Evolutionary conservation across 495 filamentous ascomycete species (phyloP), one percentile per base, ranked within the genome.

Genomic region (Lasiosphaeria hispida): DNA sequence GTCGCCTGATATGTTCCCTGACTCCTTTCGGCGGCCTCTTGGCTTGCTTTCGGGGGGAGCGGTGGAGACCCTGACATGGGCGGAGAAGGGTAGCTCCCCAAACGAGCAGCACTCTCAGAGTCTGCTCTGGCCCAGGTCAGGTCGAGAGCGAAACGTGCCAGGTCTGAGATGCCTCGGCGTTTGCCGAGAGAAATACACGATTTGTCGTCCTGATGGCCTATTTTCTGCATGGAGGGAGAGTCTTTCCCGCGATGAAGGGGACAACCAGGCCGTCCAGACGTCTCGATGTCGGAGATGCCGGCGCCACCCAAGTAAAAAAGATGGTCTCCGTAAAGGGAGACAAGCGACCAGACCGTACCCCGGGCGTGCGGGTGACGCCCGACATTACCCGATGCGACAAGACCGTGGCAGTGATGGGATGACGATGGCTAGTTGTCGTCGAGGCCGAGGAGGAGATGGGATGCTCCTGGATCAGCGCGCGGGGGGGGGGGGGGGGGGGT

Each of bases 1-100:
- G 68, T 65, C 51, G 71, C 64, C 68, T 68, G 74, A 67, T 77
- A 83, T 58, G 68, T 67, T 63, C 75, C 77, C 70, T 80, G 79
- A 71, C 71, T 74, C 75, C 75, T 77, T 75, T 83, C 78, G 78
- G 75, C 80, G 70, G 71, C 77, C 76, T 80, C 81, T 75, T 73
- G 80, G 71, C 75, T 83, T 72, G 78, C 74, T 76, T 87, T 85
- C 70, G 78, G 80, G 75, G 86, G 84, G 64, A 80, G 78, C 73
- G 81, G 82, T 72, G 86, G 85, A 77, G 86, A 87, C 72, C 86
- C 85, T 83, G 89, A 91, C 89, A 92, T 92, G 82, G 87, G 86
- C 82, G 86, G 87, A 80, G 86, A 87, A 76, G 84, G 83, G 73
- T 87, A 83, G 72, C 85, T 85, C 83, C 81, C 78, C 64, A 69